Evolutionary conservation across 2,329 filamentous ascomycete species (phyloP).

Genomic region (Mollisiaceae sp.): DNA sequence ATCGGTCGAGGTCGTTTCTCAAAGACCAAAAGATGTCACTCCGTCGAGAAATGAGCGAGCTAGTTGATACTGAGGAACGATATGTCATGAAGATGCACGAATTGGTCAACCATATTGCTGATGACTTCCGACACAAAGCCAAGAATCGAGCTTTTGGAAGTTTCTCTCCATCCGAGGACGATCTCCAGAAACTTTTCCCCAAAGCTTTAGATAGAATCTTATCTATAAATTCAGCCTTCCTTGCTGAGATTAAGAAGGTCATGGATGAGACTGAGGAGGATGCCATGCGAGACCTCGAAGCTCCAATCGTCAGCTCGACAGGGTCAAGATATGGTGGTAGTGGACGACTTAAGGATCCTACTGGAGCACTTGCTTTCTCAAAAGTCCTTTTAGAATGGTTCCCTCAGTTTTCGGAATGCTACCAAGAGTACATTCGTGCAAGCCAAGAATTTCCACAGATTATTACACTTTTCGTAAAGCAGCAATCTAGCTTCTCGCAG

Average conservation of each 20-base stretch:
- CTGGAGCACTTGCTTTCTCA: conserved; percentile 78
- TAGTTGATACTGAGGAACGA: conserved; percentile 91
- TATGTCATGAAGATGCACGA: conserved; percentile 90
- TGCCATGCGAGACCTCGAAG: conserved; percentile 77
- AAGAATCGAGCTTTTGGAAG: conserved; percentile 63
- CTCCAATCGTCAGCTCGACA: conserved; percentile 53
- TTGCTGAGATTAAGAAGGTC: conserved; percentile 74
- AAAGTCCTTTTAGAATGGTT: conserved; percentile 89
- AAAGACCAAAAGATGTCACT: conserved; percentile 83
- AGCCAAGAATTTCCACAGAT: conserved; percentile 86
- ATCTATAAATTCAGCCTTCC: conserved; percentile 79
- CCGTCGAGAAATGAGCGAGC: conserved; percentile 85
- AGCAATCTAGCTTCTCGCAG: conserved; percentile 81
- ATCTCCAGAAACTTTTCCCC: conserved; percentile 81
- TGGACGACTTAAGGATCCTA: conserved; percentile 68
- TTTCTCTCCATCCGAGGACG: conserved; percentile 72
- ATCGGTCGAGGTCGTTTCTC: conserved; percentile 77
- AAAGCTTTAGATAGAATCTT: conserved; percentile 80
- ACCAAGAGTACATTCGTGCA: conserved; percentile 89
- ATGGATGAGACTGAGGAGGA: conserved; percentile 85
- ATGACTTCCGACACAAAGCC: conserved; percentile 76
- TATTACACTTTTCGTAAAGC: conserved; percentile 78
- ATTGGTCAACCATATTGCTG: conserved; percentile 79
- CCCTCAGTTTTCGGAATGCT: conserved; percentile 87
- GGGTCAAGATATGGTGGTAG: conserved; percentile 52